phyloP scores from a whole-genome alignment of 768 basidiomycete species.

The Mrakia frigida region DNA sequence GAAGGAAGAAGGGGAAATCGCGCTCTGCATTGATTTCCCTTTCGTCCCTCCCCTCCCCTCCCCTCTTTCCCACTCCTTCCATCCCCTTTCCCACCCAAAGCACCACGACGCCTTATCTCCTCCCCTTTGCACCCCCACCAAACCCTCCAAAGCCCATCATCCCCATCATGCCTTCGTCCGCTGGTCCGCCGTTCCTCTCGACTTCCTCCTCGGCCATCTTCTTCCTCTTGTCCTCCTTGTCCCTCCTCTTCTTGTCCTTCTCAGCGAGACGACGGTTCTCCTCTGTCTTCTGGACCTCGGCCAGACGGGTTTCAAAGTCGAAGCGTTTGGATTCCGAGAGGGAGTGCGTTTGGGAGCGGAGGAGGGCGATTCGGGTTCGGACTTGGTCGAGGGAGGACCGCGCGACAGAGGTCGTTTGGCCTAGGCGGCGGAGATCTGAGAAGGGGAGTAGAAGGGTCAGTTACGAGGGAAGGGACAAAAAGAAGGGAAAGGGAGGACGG shows the following conservation, averaged over 20 bases:
- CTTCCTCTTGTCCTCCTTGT: slow-evolving; percentile 53
- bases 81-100: neutral
- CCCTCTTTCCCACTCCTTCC: neutral
- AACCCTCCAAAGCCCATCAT: slow-evolving; percentile 94
- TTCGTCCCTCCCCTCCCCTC: neutral
- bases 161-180: slow-evolving; percentile 62
- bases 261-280: slow-evolving; percentile 51
- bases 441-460: too few species aligned
- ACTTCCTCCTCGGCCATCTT: slow-evolving; percentile 60
- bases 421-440: slow-evolving; percentile 80
- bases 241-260: slow-evolving; percentile 58
- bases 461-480: neutral
- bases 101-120: neutral
- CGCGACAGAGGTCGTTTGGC: slow-evolving; percentile 88
- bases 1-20: neutral
- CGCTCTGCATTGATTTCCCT: neutral
- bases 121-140: slow-evolving; percentile 45
- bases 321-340: slow-evolving; percentile 79
- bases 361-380: slow-evolving; percentile 74
- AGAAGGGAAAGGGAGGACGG: slow-evolving; percentile 4
- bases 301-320: slow-evolving; percentile 85
- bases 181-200: slow-evolving; percentile 44
- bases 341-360: slow-evolving; percentile 81
- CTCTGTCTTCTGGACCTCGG: slow-evolving; percentile 70
- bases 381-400: slow-evolving; percentile 91